Conservation (phyloP, 139 green algal genomes). For the Volvox africanus region DNA sequence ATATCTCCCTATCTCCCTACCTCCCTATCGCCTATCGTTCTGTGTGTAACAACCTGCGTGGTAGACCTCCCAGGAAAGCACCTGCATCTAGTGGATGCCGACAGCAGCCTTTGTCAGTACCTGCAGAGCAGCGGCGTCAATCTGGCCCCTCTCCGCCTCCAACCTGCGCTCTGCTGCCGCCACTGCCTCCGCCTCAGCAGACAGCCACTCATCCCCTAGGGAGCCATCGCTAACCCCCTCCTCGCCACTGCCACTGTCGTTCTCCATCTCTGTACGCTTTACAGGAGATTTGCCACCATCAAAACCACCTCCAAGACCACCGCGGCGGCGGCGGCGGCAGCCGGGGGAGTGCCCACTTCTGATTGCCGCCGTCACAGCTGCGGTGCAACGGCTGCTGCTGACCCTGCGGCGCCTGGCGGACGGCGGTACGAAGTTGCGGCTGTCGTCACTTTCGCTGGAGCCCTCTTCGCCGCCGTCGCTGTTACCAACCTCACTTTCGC, state of each 20-base stretch:
- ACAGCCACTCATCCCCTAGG: conserved; percentile 25
- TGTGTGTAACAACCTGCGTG: no score
- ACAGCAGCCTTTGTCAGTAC: not conserved
- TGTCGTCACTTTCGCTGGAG: not conserved
- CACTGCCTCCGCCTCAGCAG: conserved; percentile 47
- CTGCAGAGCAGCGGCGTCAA: conserved; percentile 52
- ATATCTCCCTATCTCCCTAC: no score
- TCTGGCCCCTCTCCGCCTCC: conserved; percentile 17
- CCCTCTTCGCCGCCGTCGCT: not conserved
- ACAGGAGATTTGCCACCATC: not conserved
- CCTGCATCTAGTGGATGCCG: no score
- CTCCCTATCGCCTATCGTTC: no score
- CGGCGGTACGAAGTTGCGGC: not conserved
- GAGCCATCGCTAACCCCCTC: not conserved
- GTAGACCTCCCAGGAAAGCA: no score
- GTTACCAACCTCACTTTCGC: not conserved
- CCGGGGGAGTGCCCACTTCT: not conserved
- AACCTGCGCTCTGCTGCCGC: conserved; percentile 24
- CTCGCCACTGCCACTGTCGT: not conserved
- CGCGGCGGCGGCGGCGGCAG: not conserved
- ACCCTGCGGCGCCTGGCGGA: not conserved
- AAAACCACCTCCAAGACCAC: not conserved
- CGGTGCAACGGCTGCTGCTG: not conserved
- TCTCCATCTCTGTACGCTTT: not conserved
- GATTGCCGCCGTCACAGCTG: not conserved